Evolutionary conservation across 2,329 filamentous ascomycete species (phyloP), one percentile per base, ranked within the genome.

Genomic region (Paracoccidioides brasiliensis): DNA sequence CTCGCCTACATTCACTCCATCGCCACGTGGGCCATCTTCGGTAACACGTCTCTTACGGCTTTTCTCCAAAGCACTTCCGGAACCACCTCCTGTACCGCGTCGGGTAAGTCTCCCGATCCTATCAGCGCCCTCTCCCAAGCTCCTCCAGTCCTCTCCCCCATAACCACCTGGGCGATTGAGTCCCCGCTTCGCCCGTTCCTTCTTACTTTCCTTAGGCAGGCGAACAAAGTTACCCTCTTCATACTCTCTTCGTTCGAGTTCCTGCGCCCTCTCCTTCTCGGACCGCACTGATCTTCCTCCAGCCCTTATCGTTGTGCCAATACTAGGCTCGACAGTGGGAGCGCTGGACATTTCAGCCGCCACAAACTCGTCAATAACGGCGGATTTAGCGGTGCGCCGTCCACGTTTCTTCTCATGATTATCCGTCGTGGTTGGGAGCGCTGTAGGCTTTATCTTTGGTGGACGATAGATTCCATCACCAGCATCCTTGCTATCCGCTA

Each of bases 161-260:
- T 87, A 96, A 70, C 77, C 83, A 72, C 64, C 74, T 67, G 76
- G 71, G 56, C 64, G 64, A 38, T 70, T 67, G 41, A 71, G 68
- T 15, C 71, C 69, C 68, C 80, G 82, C 74, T 86, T 85, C 50
- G 82, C 79, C 57, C 76, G 74, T 4, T 95, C 90, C 74, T 95
- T 95, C 78, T 95, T 97, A 73, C 83, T 87, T 70, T 87, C 81
- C 64, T 83, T 85, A 10, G 91, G 90, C 64, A 98, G 75, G 62
- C 93, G 87, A 14, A 88, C 82, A 66, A 96, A 91, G 74, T 98
- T 95, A 62, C 78, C 80, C 73, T 98, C 93, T 75, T 98, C 93
- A 73, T 96, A 98, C 50, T 86, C 81, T 57, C 80, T 80, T 55
- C 87, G 78, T 73, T 95, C 90, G 1, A 80, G 80, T 69, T 97